phyloP scores from a whole-genome alignment of 129 eudicot species.

The Gnaphalium uliginosum region DNA sequence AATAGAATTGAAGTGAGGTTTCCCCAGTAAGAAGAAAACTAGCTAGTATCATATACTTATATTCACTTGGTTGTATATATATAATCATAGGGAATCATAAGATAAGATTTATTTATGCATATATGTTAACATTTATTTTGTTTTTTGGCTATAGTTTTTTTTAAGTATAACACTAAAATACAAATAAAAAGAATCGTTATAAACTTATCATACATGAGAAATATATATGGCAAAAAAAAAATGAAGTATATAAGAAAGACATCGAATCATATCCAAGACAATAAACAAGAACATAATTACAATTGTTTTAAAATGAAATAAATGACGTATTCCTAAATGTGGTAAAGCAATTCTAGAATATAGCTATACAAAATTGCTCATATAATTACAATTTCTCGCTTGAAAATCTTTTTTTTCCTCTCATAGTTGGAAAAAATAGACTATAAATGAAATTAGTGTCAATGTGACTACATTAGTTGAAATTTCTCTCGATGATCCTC shows the following conservation, averaged over 20 bases:
- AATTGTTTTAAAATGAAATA: background rate
- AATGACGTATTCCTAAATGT: background rate
- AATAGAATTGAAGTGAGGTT: too few species aligned
- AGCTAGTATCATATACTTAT: too few species aligned
- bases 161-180: too few species aligned
- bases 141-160: background rate
- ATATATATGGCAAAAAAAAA: too few species aligned
- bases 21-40: too few species aligned
- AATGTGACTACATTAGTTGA: constrained; percentile 27
- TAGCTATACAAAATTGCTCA: constrained; percentile 38
- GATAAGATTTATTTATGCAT: too few species aligned
- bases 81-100: too few species aligned
- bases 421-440: constrained; percentile 20
- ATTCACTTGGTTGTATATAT: too few species aligned
- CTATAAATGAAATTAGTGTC: constrained; percentile 21
- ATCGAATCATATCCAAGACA: background rate
- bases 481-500: constrained; percentile 45
- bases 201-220: background rate
- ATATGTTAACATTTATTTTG: background rate
- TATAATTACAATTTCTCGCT: constrained; percentile 20
- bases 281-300: background rate
- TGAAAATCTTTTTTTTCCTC: background rate
- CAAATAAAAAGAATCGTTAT: too few species aligned
- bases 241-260: background rate
- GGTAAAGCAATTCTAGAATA: constrained; percentile 28